A percentile compares a stretch with the other conserved stretches of the same genome.
These are phyloP conservation scores for Streptanthus diversifolius DNA, from an alignment of 345 rosid genomes.

Conservation along the genomic window DNA sequence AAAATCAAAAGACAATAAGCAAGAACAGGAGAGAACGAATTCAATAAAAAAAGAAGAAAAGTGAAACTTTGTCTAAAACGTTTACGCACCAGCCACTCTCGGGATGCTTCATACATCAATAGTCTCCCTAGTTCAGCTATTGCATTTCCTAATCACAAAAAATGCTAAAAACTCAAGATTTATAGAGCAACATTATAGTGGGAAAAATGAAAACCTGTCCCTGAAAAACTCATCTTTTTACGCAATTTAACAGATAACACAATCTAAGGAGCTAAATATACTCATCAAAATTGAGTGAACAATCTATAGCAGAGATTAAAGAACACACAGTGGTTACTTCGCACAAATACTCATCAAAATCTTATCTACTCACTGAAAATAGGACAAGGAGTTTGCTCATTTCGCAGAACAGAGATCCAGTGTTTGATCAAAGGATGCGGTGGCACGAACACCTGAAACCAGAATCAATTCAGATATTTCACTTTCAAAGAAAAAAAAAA, in stretches of 20 bases:
- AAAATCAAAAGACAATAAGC: slow-evolving; percentile 9
- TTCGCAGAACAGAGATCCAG: slow-evolving; percentile 83
- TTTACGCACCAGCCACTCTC: slow-evolving; percentile 83
- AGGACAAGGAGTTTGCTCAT: slow-evolving; percentile 78
- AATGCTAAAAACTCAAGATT: background rate
- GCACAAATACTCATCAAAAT: background rate
- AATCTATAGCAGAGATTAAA: no score
- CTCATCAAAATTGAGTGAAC: background rate
- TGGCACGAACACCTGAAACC: slow-evolving; percentile 74
- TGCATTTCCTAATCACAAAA: slow-evolving; percentile 64
- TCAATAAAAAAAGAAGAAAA: background rate
- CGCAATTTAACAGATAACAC: background rate
- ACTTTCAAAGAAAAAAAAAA: background rate
- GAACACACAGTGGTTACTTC: background rate
- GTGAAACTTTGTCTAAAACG: background rate
- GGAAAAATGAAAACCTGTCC: background rate
- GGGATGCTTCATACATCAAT: slow-evolving; percentile 81
- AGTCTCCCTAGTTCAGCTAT: slow-evolving; percentile 93
- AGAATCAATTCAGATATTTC: background rate
- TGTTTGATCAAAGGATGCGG: slow-evolving; percentile 94
- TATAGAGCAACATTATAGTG: background rate
- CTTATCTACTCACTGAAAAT: slow-evolving; percentile 59
- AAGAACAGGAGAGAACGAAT: background rate
- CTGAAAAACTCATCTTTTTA: background rate
- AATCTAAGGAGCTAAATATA: background rate